Evolutionary conservation across 441 rosid species (phyloP).

Genomic region (Erodium texanum): DNA sequence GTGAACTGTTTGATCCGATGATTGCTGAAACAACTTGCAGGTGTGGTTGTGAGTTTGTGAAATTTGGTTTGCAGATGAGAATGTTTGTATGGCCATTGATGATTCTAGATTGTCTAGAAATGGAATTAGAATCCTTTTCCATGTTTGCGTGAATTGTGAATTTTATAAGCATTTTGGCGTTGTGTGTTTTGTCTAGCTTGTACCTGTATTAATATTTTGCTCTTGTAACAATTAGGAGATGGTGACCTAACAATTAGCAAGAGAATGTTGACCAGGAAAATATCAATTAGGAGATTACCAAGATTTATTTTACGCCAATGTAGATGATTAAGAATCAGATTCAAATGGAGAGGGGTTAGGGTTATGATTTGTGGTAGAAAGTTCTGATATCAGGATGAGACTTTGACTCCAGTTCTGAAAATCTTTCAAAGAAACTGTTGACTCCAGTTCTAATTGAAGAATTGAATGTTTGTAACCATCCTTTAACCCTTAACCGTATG

Average conservation of each 20-base stretch:
- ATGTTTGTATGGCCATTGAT: neutral
- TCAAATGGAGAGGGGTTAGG: constrained; percentile 7
- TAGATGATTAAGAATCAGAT: neutral
- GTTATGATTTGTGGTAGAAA: constrained; percentile 15
- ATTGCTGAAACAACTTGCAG: neutral
- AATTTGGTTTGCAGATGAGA: neutral
- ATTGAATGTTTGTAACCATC: neutral
- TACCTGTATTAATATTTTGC: too few species aligned
- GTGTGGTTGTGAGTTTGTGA: neutral
- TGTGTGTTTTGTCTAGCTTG: neutral
- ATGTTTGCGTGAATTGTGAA: neutral
- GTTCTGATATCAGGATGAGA: constrained; percentile 1
- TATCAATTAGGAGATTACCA: constrained; percentile 8
- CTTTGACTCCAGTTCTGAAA: too few species aligned
- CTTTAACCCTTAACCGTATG: neutral
- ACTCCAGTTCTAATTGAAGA: too few species aligned
- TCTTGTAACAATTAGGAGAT: neutral
- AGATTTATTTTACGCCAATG: too few species aligned
- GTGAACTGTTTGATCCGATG: neutral
- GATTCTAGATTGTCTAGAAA: neutral
- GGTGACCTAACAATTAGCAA: neutral
- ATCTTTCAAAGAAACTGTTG: neutral
- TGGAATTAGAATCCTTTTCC: neutral
- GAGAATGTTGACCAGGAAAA: constrained; percentile 1
- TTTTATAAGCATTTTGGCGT: neutral